A percentile compares a stretch with the other conserved stretches of the same genome.
Conservation (phyloP, 208 protist genomes). For the Trichomonas vaginalis region DNA sequence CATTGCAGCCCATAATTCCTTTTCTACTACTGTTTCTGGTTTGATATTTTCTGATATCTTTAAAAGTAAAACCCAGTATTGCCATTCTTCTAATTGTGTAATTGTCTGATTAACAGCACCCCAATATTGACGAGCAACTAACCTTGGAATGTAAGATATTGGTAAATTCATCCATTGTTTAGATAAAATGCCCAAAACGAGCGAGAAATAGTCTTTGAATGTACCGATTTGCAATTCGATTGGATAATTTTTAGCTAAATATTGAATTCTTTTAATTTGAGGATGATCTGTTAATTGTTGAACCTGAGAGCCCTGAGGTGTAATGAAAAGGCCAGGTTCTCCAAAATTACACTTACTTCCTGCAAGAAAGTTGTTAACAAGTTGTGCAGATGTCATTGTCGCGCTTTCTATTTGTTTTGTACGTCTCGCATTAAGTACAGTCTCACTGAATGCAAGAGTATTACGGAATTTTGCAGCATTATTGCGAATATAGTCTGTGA, state of each 20-base stretch:
- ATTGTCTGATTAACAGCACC: neutral
- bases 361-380: neutral
- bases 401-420: neutral
- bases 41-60: neutral
- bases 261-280: neutral
- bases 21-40: neutral
- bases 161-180: neutral
- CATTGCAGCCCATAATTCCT: neutral
- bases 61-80: neutral
- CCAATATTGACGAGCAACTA: neutral
- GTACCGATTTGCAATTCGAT: neutral
- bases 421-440: neutral
- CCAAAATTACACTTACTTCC: neutral
- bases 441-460: neutral
- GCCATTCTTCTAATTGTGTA: neutral
- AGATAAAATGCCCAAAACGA: neutral
- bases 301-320: neutral
- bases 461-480: neutral
- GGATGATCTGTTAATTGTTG: neutral
- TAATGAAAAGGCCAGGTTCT: neutral
- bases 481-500: neutral
- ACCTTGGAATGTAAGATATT: neutral
- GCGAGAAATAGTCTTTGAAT: neutral
- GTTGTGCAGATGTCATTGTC: neutral
- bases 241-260: neutral